Base-by-base conservation (phyloP, 768 basidiomycete genomes). In the Amanita brunnescens region DNA sequence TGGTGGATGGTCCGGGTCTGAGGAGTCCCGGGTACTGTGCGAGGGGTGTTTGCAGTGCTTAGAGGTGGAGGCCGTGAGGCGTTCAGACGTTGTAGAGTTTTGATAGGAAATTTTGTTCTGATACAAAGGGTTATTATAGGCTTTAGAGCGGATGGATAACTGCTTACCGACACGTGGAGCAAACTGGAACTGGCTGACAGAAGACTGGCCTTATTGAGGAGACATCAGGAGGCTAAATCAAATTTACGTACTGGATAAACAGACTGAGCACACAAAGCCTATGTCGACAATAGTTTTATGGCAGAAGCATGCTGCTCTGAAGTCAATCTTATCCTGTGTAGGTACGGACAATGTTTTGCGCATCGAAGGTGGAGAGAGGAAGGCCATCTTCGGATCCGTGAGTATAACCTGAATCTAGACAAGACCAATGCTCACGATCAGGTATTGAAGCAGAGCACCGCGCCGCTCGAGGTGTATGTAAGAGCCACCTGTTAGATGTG, bases 231-330 rank as follows among this genome's bases (percentile, higher is more conserved):
- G 37, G 14, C n/a, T 12, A 5, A 0, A 21, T n/a, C 9, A 9
- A 14, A 14, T 2, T 2, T 5, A 76, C 90, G 52, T 58, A 96
- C 94, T 98, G 23, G 92, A 95, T 26, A 99, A 69, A 64, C 96
- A 99, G 29, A 99, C 93, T n/a, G 92, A 95, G 64, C 96, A 99
- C 18, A 99, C 93, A 58, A 93, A 99, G 49, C 93, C 96, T 48
- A 98, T 80, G 63, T 98, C 95, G 35, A 98, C 81, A 43, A 96
- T 95, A 48, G 86, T 85, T 65, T 97, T 96, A 69, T 98, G 96
- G 70, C 96, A 99, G 72, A 99, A 98, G 64, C 95, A 98, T 6
- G 94, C 95, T 0, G 96, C 96, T 26, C 96, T 81, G 62, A 98
- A 95, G 66, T 98, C 96, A 53, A 98, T 86, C 61, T 82, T 87